Evolutionary conservation across 768 basidiomycete species (phyloP), one percentile per base, ranked within the genome.

Genomic region (Suillus ampliporus): DNA sequence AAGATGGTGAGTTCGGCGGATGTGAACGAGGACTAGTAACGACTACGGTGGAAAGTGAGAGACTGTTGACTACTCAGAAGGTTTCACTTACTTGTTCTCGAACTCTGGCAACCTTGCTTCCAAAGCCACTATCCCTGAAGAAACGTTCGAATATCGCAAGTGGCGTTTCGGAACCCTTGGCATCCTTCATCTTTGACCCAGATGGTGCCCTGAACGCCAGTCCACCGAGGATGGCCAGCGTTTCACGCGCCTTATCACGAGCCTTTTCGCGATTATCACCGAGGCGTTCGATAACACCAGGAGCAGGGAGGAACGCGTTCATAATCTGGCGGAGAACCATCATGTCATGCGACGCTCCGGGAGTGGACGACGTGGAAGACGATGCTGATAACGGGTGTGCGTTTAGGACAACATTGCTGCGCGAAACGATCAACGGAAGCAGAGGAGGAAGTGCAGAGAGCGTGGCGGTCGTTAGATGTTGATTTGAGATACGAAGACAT

Each of bases 51-150:
- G 37, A 43, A 21, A 60, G 26, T 19, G 52, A 65, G 41, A 60
- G 26, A 43, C 60, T 58, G 38, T n/a, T 40, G 19, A 37, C 26
- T 19, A 10, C 26, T 56, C 11, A 41, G 31, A 56, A 60, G 50
- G 69, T 51, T 5, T n/a, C 14, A 76, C 87, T 68, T 71, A 90
- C 93, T 84, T 95, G 94, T 75, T 97, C 94, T 59, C 91, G 82
- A 41, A 93, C 88, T 75, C 90, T 89, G 86, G 90, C 90, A 9
- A 90, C 89, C 79, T 95, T 96, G 76, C 91, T 94, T 47, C 77
- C 78, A 43, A 96, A 74, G 3, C 90, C 95, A 7, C 72, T 79
- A 67, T 96, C 95, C 67, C 83, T 85, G 64, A 96, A 59, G 67
- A 84, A 82, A 50, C 86, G 81, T 73, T 95, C 94, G 66, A 93